Conservation (phyloP, 306 rosid species). For the Dryas drummondii region DNA sequence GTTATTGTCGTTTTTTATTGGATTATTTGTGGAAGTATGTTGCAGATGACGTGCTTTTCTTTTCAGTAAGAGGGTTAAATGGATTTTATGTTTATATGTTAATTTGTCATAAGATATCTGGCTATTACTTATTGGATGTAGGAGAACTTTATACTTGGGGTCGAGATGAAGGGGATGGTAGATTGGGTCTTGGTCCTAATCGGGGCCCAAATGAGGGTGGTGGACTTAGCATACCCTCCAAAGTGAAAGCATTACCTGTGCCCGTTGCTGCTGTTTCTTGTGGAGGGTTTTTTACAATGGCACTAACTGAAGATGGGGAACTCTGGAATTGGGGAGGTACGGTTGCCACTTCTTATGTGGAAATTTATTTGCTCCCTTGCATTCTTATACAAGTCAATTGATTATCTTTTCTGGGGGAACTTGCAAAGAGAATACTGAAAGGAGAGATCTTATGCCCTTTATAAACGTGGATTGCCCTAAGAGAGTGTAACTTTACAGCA, state of each 20-base stretch:
- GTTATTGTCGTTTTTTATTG: background rate
- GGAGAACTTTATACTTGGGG: constrained; percentile 96
- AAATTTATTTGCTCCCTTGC: background rate
- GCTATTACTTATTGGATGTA: constrained; percentile 30
- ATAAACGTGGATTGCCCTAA: background rate
- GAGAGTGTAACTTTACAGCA: background rate
- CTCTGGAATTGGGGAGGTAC: constrained; percentile 98
- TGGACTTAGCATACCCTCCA: constrained; percentile 77
- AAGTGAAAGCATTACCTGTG: constrained; percentile 64
- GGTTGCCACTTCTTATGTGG: background rate
- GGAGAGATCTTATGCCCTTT: background rate
- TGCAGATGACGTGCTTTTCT: constrained; percentile 3
- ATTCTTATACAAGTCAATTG: background rate
- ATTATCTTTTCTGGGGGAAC: background rate
- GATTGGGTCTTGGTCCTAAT: constrained; percentile 93
- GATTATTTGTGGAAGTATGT: background rate
- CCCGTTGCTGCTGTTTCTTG: constrained; percentile 81
- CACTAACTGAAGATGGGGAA: constrained; percentile 66
- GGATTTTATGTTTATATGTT: background rate
- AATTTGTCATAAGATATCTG: background rate
- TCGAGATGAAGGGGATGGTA: constrained; percentile 95
- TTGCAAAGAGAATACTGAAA: constrained; percentile 3
- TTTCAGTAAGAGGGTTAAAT: background rate
- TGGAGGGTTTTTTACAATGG: constrained; percentile 91
- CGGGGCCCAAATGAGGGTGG: constrained; percentile 91